Evolutionary conservation across 495 filamentous ascomycete species (phyloP).

Genomic region (Achaetomiella virescens): DNA sequence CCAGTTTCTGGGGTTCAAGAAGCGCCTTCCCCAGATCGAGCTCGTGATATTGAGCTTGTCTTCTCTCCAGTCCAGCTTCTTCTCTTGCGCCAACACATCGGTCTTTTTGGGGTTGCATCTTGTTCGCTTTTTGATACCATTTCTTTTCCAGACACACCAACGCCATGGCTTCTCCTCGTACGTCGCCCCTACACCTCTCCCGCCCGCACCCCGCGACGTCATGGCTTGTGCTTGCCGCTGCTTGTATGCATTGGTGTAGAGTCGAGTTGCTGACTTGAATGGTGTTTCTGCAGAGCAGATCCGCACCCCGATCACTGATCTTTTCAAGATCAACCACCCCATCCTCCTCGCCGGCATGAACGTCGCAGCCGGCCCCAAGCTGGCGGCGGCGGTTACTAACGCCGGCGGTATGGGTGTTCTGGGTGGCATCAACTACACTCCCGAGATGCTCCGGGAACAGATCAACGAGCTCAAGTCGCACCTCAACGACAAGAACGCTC

Average conservation of each 20-base stretch:
- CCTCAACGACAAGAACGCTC: conserved; percentile 90
- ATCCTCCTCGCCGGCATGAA: conserved; percentile 97
- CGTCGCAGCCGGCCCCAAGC: conserved; percentile 93
- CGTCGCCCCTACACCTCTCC: conserved; percentile 27
- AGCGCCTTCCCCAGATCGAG: conserved; percentile 6
- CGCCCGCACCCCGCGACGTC: conserved; percentile 5
- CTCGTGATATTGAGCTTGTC: conserved; percentile 1
- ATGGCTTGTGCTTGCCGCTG: neutral
- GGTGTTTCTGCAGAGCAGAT: conserved; percentile 59
- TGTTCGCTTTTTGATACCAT: conserved; percentile 18
- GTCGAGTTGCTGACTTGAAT: conserved; percentile 6
- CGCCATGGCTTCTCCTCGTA: conserved; percentile 80
- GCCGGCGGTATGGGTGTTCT: conserved; percentile 95
- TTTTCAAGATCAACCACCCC: conserved; percentile 95
- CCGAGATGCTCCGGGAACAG: conserved; percentile 93
- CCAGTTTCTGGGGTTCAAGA: conserved; percentile 8
- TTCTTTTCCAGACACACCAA: conserved; percentile 15
- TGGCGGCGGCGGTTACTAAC: conserved; percentile 95
- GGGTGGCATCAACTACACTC: conserved; percentile 93
- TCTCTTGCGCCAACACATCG: neutral
- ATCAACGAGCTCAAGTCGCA: conserved; percentile 89
- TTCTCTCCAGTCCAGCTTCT: neutral
- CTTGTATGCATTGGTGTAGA: neutral
- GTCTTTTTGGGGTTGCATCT: neutral
- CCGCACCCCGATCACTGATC: conserved; percentile 84